phyloP scores from a whole-genome alignment of 176 grass and related monocot genomes.

The Miscanthus lutarioriparius region DNA sequence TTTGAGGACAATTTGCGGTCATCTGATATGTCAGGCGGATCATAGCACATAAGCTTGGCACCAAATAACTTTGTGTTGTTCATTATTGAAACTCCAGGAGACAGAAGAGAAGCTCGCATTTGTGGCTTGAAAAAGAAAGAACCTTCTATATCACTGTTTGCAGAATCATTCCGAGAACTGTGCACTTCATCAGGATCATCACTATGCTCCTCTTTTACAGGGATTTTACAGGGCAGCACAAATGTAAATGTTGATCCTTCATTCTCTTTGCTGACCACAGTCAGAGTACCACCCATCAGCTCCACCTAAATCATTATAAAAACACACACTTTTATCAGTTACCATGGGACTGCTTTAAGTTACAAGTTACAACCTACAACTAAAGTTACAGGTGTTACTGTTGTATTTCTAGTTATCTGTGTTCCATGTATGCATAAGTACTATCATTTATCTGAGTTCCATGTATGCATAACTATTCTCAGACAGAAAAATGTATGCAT shows the following conservation, averaged over 20 bases:
- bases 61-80: slow-evolving; percentile 38
- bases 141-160: slow-evolving; percentile 57
- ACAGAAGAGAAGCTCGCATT: slow-evolving; percentile 41
- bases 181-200: slow-evolving; percentile 64
- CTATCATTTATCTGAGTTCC: neutral
- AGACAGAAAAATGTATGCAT: neutral
- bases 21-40: slow-evolving; percentile 37
- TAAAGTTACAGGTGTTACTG: slow-evolving; percentile 17
- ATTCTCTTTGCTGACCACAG: slow-evolving; percentile 74
- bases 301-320: slow-evolving; percentile 67
- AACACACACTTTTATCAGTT: slow-evolving; percentile 20
- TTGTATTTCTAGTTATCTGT: slow-evolving; percentile 7
- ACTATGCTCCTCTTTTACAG: slow-evolving; percentile 61
- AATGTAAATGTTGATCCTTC: slow-evolving; percentile 87
- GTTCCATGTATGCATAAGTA: slow-evolving; percentile 1
- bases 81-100: slow-evolving; percentile 38
- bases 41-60: slow-evolving; percentile 40
- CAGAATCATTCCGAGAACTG: slow-evolving; percentile 35
- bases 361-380: slow-evolving; percentile 14
- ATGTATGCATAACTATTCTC: slow-evolving; percentile 1
- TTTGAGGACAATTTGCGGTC: slow-evolving; percentile 31
- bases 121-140: slow-evolving; percentile 82
- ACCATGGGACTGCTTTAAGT: slow-evolving; percentile 1
- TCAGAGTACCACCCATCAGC: slow-evolving; percentile 80
- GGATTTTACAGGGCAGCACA: slow-evolving; percentile 74